Conservation (phyloP, 2,329 filamentous ascomycete species). For the Calonectria multiphialidica region DNA sequence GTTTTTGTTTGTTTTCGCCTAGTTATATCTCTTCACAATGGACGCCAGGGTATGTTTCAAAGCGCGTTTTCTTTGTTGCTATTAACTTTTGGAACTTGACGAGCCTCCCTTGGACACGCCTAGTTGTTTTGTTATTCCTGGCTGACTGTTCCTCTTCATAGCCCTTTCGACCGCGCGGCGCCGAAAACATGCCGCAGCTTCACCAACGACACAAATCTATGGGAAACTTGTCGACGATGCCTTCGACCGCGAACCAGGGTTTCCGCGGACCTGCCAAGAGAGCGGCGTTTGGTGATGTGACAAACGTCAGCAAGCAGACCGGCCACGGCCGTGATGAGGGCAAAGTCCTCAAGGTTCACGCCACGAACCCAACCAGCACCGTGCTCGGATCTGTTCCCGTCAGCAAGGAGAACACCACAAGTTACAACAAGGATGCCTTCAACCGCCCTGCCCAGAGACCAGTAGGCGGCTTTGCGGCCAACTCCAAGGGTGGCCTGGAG, state of each 20-base stretch:
- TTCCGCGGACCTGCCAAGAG: constrained; percentile 72
- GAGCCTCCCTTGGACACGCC: constrained; percentile 31
- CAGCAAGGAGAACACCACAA: constrained; percentile 60
- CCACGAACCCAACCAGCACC: constrained; percentile 41
- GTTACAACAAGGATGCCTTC: constrained; percentile 50
- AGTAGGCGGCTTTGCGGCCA: constrained; percentile 32
- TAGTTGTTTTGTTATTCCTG: constrained; percentile 14
- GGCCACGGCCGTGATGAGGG: constrained; percentile 46
- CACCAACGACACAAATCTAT: constrained; percentile 89
- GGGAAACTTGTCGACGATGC: constrained; percentile 62
- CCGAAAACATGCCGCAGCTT: constrained; percentile 63
- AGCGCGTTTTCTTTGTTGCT: constrained; percentile 28
- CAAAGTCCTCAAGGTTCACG: constrained; percentile 51
- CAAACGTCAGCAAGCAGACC: constrained; percentile 69
- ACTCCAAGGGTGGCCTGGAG: constrained; percentile 39
- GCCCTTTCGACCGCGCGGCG: constrained; percentile 61
- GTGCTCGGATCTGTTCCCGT: constrained; percentile 40
- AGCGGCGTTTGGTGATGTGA: constrained; percentile 85
- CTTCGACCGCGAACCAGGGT: constrained; percentile 41
- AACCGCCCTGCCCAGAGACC: constrained; percentile 53
- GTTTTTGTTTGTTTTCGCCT: constrained; percentile 4
- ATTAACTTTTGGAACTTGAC: constrained; percentile 7
- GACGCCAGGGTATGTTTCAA: constrained; percentile 50
- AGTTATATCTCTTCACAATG: constrained; percentile 42
- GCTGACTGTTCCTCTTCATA: constrained; percentile 41